Conservation (phyloP, 371 early-diverging fungal species). For the Mortierella sp. region DNA sequence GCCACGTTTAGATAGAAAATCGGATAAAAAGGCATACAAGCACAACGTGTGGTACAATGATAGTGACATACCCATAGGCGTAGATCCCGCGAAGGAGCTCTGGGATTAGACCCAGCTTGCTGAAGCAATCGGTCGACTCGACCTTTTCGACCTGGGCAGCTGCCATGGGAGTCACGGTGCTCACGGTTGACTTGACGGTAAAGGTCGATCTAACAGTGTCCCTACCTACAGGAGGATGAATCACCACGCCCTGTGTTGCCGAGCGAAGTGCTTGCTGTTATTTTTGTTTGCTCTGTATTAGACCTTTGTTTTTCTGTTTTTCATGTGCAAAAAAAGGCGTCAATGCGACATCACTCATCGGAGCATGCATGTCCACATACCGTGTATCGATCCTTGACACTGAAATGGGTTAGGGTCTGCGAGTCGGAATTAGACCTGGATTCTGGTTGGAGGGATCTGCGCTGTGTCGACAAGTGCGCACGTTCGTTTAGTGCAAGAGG, state of each 20-base stretch:
- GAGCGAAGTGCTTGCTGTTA: slow-evolving; percentile 38
- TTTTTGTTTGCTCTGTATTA: neutral
- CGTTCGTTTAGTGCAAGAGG: neutral
- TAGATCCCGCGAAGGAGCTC: slow-evolving; percentile 53
- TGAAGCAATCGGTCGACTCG: slow-evolving; percentile 50
- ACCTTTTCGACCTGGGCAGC: slow-evolving; percentile 38
- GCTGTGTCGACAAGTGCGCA: slow-evolving; percentile 7
- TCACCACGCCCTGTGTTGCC: slow-evolving; percentile 24
- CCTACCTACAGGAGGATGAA: slow-evolving; percentile 28
- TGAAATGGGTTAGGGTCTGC: slow-evolving; percentile 2
- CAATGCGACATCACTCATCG: neutral
- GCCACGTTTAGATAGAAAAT: no score
- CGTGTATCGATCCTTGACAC: slow-evolving; percentile 37
- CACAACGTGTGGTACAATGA: neutral
- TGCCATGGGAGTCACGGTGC: slow-evolving; percentile 20
- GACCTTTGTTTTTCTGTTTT: neutral
- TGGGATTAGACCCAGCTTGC: slow-evolving; percentile 42
- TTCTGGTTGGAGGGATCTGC: slow-evolving; percentile 37
- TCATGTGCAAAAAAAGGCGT: neutral
- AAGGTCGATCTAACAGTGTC: slow-evolving; percentile 41
- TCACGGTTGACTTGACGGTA: slow-evolving; percentile 27
- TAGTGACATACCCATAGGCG: slow-evolving; percentile 37
- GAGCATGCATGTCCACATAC: slow-evolving; percentile 19
- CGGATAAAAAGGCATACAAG: neutral
- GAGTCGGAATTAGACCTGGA: slow-evolving; percentile 22